A percentile compares a stretch with the other conserved stretches of the same genome.
Evolutionary conservation across 352 stramenopile species (phyloP).

Genomic region (Phytophthora capsici): DNA sequence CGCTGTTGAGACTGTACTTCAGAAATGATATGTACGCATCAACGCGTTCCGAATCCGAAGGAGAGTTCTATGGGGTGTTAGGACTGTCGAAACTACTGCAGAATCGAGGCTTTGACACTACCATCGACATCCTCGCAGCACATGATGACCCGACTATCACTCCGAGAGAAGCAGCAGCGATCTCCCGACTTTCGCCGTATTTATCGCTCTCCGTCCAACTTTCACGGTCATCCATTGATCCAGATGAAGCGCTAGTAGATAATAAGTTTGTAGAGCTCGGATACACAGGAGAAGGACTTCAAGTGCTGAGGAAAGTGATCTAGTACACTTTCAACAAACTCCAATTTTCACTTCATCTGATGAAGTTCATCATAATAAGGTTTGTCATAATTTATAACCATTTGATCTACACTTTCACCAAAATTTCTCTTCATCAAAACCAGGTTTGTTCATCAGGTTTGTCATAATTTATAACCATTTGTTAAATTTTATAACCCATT

Average conservation of each 20-base stretch:
- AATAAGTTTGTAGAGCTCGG: slow-evolving; percentile 59
- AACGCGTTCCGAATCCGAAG: slow-evolving; percentile 45
- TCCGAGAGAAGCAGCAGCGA: slow-evolving; percentile 54
- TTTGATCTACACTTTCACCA: too few species aligned
- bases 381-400: too few species aligned
- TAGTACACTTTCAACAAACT: slow-evolving; percentile 16
- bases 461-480: too few species aligned
- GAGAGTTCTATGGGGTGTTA: slow-evolving; percentile 59
- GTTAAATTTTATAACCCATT: not conserved
- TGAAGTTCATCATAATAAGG: too few species aligned
- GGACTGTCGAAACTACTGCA: slow-evolving; percentile 45
- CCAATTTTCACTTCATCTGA: too few species aligned
- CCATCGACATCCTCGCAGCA: slow-evolving; percentile 53
- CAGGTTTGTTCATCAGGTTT: too few species aligned
- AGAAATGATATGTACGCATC: slow-evolving; percentile 82
- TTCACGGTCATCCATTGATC: slow-evolving; percentile 40
- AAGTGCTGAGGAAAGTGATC: slow-evolving; percentile 66
- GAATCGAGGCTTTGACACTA: slow-evolving; percentile 45
- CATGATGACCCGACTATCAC: slow-evolving; percentile 47
- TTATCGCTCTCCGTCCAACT: slow-evolving; percentile 63
- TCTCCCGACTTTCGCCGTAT: slow-evolving; percentile 50
- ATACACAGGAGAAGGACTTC: slow-evolving; percentile 48
- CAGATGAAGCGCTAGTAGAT: slow-evolving; percentile 36
- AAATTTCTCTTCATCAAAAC: too few species aligned
- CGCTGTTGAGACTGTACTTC: slow-evolving; percentile 45